Conservation (phyloP, 371 early-diverging fungal genomes). For the Rhizopus microsporus region DNA sequence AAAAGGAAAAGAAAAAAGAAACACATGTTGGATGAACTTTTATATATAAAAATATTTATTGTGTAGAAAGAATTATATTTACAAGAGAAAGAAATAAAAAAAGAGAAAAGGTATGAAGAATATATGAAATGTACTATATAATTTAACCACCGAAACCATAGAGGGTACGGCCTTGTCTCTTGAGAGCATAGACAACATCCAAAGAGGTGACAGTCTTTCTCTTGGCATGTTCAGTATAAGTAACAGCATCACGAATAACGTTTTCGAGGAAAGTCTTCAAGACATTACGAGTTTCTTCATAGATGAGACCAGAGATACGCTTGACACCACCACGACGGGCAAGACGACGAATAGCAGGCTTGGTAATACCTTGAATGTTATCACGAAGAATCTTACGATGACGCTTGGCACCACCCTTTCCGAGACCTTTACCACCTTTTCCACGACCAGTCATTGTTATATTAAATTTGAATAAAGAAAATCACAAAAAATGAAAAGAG, state of each 20-base stretch:
- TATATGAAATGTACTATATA: background rate
- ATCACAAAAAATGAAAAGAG: background rate
- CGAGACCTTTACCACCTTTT: constrained; percentile 97
- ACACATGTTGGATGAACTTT: too few species aligned
- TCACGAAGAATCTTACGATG: constrained; percentile 99
- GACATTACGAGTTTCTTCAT: constrained; percentile 98
- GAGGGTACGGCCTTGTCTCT: constrained; percentile 97
- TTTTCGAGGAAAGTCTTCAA: constrained; percentile 98
- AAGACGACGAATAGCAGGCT: constrained; percentile 99
- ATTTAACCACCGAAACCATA: constrained; percentile 52
- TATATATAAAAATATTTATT: too few species aligned
- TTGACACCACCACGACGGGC: constrained; percentile 99
- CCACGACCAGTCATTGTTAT: constrained; percentile 87
- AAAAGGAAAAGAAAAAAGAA: background rate
- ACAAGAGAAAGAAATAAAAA: constrained; percentile 7
- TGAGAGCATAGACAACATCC: constrained; percentile 96
- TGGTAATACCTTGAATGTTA: constrained; percentile 99
- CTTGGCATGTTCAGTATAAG: constrained; percentile 99
- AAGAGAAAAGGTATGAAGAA: background rate
- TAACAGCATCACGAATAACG: constrained; percentile 97
- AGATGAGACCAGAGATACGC: constrained; percentile 99
- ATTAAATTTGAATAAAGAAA: constrained; percentile 15
- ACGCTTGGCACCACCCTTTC: constrained; percentile 98
- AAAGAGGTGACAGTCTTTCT: constrained; percentile 96
- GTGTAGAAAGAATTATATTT: too few species aligned